Conservation (phyloP, 768 basidiomycete species). For the Butyriboletus loyo region DNA sequence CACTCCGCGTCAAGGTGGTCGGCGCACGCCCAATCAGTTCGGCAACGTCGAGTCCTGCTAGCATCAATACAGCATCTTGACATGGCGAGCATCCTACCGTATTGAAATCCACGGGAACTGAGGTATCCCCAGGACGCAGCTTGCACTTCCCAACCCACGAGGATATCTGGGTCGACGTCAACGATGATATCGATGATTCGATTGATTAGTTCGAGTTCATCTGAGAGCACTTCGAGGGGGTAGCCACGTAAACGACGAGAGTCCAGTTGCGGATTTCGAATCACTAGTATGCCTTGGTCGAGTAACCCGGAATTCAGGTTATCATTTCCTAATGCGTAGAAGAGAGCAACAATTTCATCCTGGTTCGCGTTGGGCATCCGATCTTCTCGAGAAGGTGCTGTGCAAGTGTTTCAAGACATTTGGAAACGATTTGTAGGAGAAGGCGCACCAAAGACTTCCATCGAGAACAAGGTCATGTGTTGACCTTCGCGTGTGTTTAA, state of each 20-base stretch:
- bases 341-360: conserved; percentile 57
- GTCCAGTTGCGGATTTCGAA: conserved; percentile 40
- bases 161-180: conserved; percentile 84
- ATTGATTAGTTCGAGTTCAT: conserved; percentile 83
- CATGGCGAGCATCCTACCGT: conserved; percentile 41
- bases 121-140: conserved; percentile 89
- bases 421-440: background rate
- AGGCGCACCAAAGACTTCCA: conserved; percentile 81
- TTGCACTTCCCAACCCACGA: conserved; percentile 93
- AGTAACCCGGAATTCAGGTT: conserved; percentile 25
- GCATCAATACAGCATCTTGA: conserved; percentile 1
- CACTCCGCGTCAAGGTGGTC: conserved; percentile 28
- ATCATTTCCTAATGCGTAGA: conserved; percentile 65
- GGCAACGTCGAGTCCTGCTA: conserved; percentile 63
- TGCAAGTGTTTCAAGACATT: background rate
- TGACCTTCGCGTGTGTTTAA: conserved; percentile 54
- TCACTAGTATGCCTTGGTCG: conserved; percentile 53
- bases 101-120: conserved; percentile 55
- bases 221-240: conserved; percentile 51
- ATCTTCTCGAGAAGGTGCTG: conserved; percentile 59
- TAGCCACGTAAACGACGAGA: conserved; percentile 42
- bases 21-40: conserved; percentile 79
- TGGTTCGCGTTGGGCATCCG: conserved; percentile 63
- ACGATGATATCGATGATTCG: conserved; percentile 66
- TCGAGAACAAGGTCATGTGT: conserved; percentile 72